Conservation (phyloP, 257 asterid species). For the Primulina huaijiensis region DNA sequence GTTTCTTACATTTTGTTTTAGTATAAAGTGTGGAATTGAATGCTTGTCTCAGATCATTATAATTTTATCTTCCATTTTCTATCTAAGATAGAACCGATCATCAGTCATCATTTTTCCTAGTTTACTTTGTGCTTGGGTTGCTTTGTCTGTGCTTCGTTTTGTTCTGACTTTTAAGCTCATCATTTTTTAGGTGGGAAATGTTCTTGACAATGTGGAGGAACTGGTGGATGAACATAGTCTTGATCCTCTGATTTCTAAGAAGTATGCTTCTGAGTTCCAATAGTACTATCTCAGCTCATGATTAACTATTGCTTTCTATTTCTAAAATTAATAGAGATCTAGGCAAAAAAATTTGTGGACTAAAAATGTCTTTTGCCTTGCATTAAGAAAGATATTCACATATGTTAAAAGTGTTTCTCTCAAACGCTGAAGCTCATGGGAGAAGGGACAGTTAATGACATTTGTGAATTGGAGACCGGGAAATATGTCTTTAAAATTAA, state of each 20-base stretch:
- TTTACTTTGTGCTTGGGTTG: background rate
- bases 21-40: constrained; percentile 1
- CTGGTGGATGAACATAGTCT: constrained; percentile 71
- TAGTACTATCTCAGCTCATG: constrained; percentile 4
- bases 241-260: constrained; percentile 51
- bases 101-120: background rate
- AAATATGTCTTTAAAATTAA: too few relatives aligned
- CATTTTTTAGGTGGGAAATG: constrained; percentile 47
- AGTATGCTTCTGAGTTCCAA: constrained; percentile 33
- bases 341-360: background rate
- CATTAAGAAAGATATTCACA: background rate
- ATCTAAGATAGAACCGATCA: background rate
- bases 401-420: too few relatives aligned
- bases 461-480: too few relatives aligned
- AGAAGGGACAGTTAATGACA: background rate
- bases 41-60: background rate
- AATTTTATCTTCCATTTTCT: background rate
- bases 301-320: constrained; percentile 5
- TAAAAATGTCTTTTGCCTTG: background rate
- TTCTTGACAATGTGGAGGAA: constrained; percentile 69
- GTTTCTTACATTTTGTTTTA: background rate
- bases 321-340: constrained; percentile 10
- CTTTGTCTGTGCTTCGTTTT: background rate
- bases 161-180: constrained; percentile 1
- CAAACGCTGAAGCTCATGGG: background rate